Percentiles rank a stretch among this genome's conserved stretches.
phyloP scores from a whole-genome alignment of 139 green algal genomes.

The Picochlorum costavermella region DNA sequence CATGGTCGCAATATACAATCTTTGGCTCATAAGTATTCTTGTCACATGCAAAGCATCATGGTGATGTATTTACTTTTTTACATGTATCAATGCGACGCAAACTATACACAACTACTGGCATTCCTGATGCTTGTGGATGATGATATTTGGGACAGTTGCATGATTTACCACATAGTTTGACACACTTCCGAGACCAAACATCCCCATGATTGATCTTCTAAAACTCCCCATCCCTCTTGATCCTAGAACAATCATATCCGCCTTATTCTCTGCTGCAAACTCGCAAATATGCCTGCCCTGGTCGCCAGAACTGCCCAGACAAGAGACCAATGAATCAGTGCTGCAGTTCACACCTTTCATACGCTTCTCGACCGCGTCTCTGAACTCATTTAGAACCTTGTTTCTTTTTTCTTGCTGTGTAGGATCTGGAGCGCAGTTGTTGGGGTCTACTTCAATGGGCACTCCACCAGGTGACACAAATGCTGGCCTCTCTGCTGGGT shows the following conservation, averaged over 20 bases:
- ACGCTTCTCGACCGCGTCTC: not conserved
- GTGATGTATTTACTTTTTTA: not conserved
- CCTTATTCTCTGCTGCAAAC: slow-evolving; percentile 19
- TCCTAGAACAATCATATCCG: slow-evolving; percentile 44
- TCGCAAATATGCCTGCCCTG: slow-evolving; percentile 26
- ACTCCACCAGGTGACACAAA: not conserved
- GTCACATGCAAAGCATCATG: no score
- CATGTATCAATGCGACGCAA: not conserved
- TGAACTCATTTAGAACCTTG: slow-evolving; percentile 13
- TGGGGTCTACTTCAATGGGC: not conserved
- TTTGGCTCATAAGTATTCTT: slow-evolving; percentile 2
- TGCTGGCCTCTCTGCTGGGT: slow-evolving; percentile 11
- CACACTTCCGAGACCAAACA: slow-evolving; percentile 42
- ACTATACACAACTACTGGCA: not conserved
- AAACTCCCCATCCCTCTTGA: slow-evolving; percentile 33
- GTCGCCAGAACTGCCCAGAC: slow-evolving; percentile 15
- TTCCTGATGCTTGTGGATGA: slow-evolving; percentile 4
- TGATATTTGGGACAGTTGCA: not conserved
- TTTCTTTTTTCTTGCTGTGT: slow-evolving; percentile 9
- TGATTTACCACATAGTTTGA: slow-evolving; percentile 37
- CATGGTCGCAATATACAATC: not conserved
- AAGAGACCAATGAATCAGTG: slow-evolving; percentile 19
- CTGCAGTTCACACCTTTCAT: slow-evolving; percentile 6
- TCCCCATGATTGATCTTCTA: slow-evolving; percentile 13
- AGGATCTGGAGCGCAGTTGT: slow-evolving; percentile 27